phyloP scores from a whole-genome alignment of 306 rosid species.

The Urtica urens region DNA sequence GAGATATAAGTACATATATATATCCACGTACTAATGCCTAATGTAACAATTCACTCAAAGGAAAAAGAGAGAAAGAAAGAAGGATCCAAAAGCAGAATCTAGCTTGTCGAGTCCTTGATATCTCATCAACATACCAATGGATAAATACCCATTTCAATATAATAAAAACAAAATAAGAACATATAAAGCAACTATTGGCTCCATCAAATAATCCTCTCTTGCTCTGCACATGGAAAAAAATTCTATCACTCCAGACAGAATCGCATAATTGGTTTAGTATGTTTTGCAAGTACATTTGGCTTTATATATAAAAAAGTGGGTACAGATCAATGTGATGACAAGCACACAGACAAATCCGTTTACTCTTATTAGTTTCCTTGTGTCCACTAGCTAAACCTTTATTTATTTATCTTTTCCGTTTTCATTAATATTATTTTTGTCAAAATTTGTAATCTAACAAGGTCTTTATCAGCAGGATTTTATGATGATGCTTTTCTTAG shows the following conservation, averaged over 20 bases:
- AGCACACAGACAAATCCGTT: background rate
- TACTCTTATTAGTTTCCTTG: background rate
- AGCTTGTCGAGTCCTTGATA: background rate
- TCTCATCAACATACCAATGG: background rate
- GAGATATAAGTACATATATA: too few relatives aligned
- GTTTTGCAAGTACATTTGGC: conserved; percentile 10
- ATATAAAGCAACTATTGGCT: background rate
- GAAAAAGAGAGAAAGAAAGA: background rate
- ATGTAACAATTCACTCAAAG: background rate
- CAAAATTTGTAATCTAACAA: background rate
- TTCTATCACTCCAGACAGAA: background rate
- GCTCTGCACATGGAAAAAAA: background rate
- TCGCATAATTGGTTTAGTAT: conserved; percentile 1
- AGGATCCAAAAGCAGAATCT: conserved; percentile 1
- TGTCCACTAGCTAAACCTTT: background rate
- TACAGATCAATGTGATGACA: conserved; percentile 2
- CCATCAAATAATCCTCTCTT: background rate
- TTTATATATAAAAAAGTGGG: conserved; percentile 1
- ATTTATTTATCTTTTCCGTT: too few relatives aligned
- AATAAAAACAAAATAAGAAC: background rate
- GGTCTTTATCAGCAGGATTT: conserved; percentile 33
- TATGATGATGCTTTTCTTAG: conserved; percentile 27
- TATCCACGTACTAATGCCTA: too few relatives aligned
- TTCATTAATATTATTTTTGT: too few relatives aligned
- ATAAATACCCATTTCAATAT: background rate